Percentiles rank a stretch among this genome's conserved stretches.
Conservation (phyloP, 768 basidiomycete species). For the Chiua virens region DNA sequence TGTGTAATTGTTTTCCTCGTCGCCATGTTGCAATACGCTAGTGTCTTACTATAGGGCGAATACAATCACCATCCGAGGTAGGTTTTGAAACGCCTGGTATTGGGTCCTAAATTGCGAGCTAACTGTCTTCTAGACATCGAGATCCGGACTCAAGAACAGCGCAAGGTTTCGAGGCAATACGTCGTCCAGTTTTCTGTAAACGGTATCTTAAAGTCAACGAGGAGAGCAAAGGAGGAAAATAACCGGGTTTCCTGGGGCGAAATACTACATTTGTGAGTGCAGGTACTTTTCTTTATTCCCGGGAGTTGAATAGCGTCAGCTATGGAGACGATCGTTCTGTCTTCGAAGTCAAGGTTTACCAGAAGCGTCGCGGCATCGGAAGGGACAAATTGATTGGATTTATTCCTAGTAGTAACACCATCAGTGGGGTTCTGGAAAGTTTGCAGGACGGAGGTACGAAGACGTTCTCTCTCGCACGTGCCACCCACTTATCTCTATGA, state of each 20-base stretch:
- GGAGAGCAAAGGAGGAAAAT: not conserved
- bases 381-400: not conserved
- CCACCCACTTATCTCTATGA: not conserved
- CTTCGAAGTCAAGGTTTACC: not conserved
- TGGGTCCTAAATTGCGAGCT: not conserved
- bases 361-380: not conserved
- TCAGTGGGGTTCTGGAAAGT: not conserved
- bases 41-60: not conserved
- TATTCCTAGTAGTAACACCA: not conserved
- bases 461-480: not conserved
- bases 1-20: no score
- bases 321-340: not conserved
- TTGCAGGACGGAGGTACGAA: not conserved
- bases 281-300: not conserved
- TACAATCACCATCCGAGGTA: not conserved
- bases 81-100: not conserved
- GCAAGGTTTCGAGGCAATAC: not conserved
- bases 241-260: not conserved
- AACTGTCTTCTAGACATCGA: not conserved
- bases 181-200: not conserved
- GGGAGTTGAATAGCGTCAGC: not conserved
- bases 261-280: not conserved
- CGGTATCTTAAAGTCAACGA: not conserved
- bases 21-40: not conserved
- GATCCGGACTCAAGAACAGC: not conserved